A percentile compares a stretch with the other conserved stretches of the same genome.
These are phyloP conservation scores for Hsuehochloa calcarea DNA, from an alignment of 176 grass and related monocot species.

Conservation along the genomic window DNA sequence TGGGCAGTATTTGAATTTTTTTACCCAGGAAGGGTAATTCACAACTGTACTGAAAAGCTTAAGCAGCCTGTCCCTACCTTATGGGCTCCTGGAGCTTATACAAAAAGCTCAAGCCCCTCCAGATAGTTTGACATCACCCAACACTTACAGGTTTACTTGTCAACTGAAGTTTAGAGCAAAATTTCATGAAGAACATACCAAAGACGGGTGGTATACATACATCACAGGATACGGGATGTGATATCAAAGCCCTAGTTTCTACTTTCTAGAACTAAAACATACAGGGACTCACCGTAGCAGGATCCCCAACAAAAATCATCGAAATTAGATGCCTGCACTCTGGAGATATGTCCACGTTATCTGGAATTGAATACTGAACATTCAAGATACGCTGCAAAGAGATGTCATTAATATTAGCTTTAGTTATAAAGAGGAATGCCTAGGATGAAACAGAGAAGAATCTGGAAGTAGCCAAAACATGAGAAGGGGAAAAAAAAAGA, in stretches of 20 bases:
- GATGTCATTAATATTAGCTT: constrained; percentile 26
- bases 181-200: neutral
- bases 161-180: neutral
- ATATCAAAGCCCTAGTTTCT: neutral
- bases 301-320: constrained; percentile 70
- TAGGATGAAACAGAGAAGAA: constrained; percentile 8
- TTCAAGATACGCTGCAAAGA: constrained; percentile 64
- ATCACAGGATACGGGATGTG: neutral
- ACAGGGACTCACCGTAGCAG: constrained; percentile 52
- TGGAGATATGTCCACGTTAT: constrained; percentile 64
- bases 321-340: constrained; percentile 66
- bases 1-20: neutral
- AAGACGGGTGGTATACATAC: neutral
- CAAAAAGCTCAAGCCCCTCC: neutral
- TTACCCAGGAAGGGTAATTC: neutral
- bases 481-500: neutral
- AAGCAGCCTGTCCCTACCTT: neutral
- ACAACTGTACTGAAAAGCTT: neutral
- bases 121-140: neutral
- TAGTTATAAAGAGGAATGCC: neutral
- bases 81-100: neutral
- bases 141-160: neutral
- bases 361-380: constrained; percentile 76
- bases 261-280: constrained; percentile 2
- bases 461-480: constrained; percentile 1